These are phyloP conservation scores for Sporisorium graminicola DNA, from an alignment of 1,284 basidiomycete genomes.

Conservation along the genomic window DNA sequence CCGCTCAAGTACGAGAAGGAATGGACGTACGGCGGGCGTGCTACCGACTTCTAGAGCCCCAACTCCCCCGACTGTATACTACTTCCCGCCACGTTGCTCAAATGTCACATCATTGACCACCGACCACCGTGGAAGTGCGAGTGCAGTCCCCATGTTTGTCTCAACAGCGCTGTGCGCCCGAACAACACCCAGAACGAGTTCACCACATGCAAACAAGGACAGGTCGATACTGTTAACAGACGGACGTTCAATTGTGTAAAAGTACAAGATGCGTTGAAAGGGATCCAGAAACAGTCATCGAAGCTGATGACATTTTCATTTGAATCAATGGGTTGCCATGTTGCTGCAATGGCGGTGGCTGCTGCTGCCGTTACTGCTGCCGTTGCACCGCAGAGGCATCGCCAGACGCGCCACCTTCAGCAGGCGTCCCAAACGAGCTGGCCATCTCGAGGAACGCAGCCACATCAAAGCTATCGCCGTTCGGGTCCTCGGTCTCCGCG, in stretches of 20 bases:
- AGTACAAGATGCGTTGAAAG: conserved; percentile 33
- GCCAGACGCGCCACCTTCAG: neutral
- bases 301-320: conserved; percentile 4
- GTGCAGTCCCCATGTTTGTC: too few species aligned
- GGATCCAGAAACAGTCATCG: neutral
- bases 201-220: neutral
- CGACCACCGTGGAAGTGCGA: too few species aligned
- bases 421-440: conserved; percentile 16
- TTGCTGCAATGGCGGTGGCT: neutral
- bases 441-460: conserved; percentile 44
- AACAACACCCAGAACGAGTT: too few species aligned
- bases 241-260: conserved; percentile 21
- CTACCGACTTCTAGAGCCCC: conserved; percentile 62
- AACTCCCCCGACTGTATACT: too few species aligned
- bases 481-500: neutral
- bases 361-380: neutral
- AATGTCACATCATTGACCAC: too few species aligned
- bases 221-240: neutral
- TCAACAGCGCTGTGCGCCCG: too few species aligned
- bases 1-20: conserved; percentile 71
- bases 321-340: neutral
- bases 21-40: conserved; percentile 69
- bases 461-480: conserved; percentile 32
- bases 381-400: neutral
- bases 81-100: too few species aligned